Conservation (phyloP, 305 asterid genomes). For the Coffea humblotiana region DNA sequence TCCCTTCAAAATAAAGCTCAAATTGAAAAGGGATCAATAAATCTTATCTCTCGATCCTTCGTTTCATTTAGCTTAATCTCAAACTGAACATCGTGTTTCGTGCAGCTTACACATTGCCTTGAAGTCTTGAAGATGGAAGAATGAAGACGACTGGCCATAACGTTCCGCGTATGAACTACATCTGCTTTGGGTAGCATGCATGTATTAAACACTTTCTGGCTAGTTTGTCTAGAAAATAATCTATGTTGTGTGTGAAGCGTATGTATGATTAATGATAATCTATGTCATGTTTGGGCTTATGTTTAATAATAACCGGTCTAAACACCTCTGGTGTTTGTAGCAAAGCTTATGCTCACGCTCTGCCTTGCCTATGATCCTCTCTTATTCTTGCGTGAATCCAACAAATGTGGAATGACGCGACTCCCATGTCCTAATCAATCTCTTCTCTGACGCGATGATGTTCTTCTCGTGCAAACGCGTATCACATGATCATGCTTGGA, state of each 20-base stretch:
- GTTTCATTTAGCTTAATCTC: neutral
- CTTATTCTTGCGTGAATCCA: neutral
- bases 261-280: neutral
- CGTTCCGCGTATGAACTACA: conserved; percentile 2
- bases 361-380: neutral
- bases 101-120: conserved; percentile 45
- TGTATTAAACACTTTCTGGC: neutral
- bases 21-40: no score
- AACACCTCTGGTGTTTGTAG: neutral
- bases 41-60: neutral
- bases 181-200: conserved; percentile 4
- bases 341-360: neutral
- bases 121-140: conserved; percentile 17
- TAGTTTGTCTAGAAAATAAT: conserved; percentile 4
- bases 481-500: neutral
- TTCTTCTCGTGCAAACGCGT: neutral
- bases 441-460: neutral
- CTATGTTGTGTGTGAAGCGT: neutral
- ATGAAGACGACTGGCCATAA: conserved; percentile 12
- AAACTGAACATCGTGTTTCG: neutral
- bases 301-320: neutral
- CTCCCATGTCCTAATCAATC: neutral
- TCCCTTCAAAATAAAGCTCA: no score
- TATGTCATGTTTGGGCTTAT: neutral
- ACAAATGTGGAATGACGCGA: neutral